phyloP scores from a whole-genome alignment of 2,329 filamentous ascomycete genomes.

The Hortaea sp. region DNA sequence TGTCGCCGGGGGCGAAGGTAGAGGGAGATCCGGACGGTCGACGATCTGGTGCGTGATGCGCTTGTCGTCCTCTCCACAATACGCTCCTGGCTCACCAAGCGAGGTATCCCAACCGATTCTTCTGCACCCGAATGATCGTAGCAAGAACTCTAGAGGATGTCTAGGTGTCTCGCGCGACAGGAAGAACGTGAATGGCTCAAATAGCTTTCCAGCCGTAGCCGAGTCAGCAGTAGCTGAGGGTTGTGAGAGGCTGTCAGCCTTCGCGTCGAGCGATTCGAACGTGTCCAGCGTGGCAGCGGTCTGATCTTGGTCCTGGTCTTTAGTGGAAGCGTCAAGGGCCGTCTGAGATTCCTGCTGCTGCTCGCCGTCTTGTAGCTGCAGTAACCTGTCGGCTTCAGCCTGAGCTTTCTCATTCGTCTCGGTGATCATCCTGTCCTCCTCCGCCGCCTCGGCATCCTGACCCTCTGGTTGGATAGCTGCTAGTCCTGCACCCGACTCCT shows the following conservation, averaged over 20 bases:
- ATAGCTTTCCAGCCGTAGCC: conserved; percentile 62
- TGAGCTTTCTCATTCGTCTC: conserved; percentile 33
- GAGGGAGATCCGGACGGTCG: conserved; percentile 65
- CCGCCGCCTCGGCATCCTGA: conserved; percentile 34
- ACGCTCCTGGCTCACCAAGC: conserved; percentile 73
- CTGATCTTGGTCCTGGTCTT: conserved; percentile 20
- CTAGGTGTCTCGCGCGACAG: conserved; percentile 88
- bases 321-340: conserved; percentile 25
- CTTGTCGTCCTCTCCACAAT: conserved; percentile 78
- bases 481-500: conserved; percentile 82
- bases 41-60: conserved; percentile 94
- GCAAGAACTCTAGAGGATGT: conserved; percentile 81
- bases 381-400: conserved; percentile 38
- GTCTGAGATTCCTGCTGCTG: conserved; percentile 22
- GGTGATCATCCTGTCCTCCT: conserved; percentile 16
- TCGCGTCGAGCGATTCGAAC: conserved; percentile 74
- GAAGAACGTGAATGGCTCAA: conserved; percentile 82
- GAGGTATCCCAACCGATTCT: conserved; percentile 90
- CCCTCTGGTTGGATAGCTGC: conserved; percentile 86
- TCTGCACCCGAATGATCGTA: conserved; percentile 91
- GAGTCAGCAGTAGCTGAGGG: conserved; percentile 51
- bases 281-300: conserved; percentile 61
- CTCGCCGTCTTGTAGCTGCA: conserved; percentile 7
- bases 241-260: conserved; percentile 78
- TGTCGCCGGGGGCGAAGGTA: conserved; percentile 29